Evolutionary conservation across 73 alveolate genomes (phyloP).

Genomic region (Paramecium caudatum): DNA sequence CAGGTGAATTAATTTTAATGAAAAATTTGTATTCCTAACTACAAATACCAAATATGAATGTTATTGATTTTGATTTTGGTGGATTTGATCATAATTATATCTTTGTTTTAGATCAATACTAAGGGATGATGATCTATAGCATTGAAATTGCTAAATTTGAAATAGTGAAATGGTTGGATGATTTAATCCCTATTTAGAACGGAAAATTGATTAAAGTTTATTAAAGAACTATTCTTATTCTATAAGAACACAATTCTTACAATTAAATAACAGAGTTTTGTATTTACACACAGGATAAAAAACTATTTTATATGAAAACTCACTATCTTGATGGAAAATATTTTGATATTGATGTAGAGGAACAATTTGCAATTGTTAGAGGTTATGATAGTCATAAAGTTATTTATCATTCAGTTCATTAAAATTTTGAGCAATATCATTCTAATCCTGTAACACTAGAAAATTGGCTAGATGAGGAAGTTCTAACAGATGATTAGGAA

Average conservation of each 20-base stretch:
- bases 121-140: background rate
- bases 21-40: background rate
- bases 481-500: background rate
- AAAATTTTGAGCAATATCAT: background rate
- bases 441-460: background rate
- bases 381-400: conserved; percentile 59
- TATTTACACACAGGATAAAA: background rate
- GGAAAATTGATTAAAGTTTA: background rate
- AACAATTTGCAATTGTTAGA: conserved; percentile 19
- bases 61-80: background rate
- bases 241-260: background rate
- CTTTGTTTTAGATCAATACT: background rate
- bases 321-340: conserved; percentile 47
- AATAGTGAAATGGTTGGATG: background rate
- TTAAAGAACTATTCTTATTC: background rate
- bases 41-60: background rate
- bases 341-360: conserved; percentile 31
- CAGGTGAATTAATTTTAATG: background rate
- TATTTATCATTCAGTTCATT: conserved; percentile 6
- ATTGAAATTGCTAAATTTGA: background rate
- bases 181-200: background rate
- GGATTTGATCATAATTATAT: conserved; percentile 35
- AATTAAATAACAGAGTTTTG: conserved; percentile 6
- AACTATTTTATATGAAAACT: conserved; percentile 1
- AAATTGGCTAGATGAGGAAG: background rate